phyloP scores from a whole-genome alignment of 75 land plant genomes.

The Azolla pinnata region DNA sequence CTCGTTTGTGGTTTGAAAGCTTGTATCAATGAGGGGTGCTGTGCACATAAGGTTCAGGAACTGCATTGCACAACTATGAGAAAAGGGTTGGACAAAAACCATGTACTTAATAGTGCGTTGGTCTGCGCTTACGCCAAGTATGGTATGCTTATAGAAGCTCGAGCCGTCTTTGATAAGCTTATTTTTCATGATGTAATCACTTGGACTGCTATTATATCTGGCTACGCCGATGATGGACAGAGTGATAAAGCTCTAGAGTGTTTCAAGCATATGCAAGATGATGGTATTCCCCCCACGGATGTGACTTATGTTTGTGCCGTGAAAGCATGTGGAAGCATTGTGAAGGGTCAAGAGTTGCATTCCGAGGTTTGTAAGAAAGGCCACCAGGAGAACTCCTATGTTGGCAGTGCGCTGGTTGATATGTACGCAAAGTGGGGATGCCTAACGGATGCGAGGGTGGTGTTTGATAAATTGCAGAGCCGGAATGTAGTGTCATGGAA shows the following conservation, averaged over 20 bases:
- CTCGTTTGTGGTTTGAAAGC: too few relatives aligned
- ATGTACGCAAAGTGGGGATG: conserved; percentile 62
- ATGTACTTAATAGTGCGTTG: too few relatives aligned
- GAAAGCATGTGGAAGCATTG: conserved; percentile 31
- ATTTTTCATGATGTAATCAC: conserved; percentile 41
- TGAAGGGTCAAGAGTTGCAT: conserved; percentile 51
- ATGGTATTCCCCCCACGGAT: conserved; percentile 27
- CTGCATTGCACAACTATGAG: too few relatives aligned
- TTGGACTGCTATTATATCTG: conserved; percentile 54
- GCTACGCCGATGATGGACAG: conserved; percentile 39
- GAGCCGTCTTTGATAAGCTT: conserved; percentile 38
- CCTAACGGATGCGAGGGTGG: conserved; percentile 23
- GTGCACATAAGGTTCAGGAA: too few relatives aligned
- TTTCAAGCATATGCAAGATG: conserved; percentile 28
- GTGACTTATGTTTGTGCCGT: conserved; percentile 33
- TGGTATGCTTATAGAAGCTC: too few relatives aligned
- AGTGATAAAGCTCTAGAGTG: conserved; percentile 36
- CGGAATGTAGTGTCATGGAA: conserved; percentile 44
- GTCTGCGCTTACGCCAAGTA: too few relatives aligned
- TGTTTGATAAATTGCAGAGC: conserved; percentile 20
- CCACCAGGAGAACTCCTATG: conserved; percentile 22
- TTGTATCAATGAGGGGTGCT: too few relatives aligned
- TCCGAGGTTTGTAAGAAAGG: conserved; percentile 29
- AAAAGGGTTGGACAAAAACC: too few relatives aligned
- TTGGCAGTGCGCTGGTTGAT: conserved; percentile 41